A percentile compares a stretch with the other conserved stretches of the same genome.
Evolutionary conservation across 352 stramenopile genomes (phyloP).

Genomic region (Globisporangium camurandrum): DNA sequence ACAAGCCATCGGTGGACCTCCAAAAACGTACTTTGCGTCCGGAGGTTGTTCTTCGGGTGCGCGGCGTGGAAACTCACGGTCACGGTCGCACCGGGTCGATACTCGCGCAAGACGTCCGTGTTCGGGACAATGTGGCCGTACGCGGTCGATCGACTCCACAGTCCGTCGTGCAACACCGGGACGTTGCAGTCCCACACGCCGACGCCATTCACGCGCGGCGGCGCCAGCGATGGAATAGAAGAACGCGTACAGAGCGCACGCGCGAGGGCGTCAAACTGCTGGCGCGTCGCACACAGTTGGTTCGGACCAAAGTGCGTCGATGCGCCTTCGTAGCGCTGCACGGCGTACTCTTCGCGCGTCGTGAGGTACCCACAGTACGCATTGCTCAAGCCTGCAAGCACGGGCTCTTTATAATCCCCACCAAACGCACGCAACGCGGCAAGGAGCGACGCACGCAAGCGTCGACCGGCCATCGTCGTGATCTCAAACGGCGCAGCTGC

Average conservation of each 20-base stretch:
- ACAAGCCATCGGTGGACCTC: slow-evolving; percentile 67
- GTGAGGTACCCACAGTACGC: slow-evolving; percentile 83
- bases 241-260: slow-evolving; percentile 20
- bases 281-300: slow-evolving; percentile 66
- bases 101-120: slow-evolving; percentile 32
- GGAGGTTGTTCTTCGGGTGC: slow-evolving; percentile 79
- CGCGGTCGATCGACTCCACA: slow-evolving; percentile 22
- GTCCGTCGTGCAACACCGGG: slow-evolving; percentile 60
- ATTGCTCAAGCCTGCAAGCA: slow-evolving; percentile 74
- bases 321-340: slow-evolving; percentile 86
- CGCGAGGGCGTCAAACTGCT: slow-evolving; percentile 72
- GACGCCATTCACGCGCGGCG: slow-evolving; percentile 51
- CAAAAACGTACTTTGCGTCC: slow-evolving; percentile 68
- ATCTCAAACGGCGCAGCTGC: slow-evolving; percentile 76
- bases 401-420: slow-evolving; percentile 18
- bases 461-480: slow-evolving; percentile 78
- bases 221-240: too few relatives aligned
- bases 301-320: slow-evolving; percentile 87
- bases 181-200: slow-evolving; percentile 70
- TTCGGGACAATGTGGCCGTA: slow-evolving; percentile 54
- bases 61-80: slow-evolving; percentile 60
- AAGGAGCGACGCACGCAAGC: slow-evolving; percentile 39
- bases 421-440: slow-evolving; percentile 18
- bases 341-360: slow-evolving; percentile 78
- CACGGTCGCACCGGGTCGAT: slow-evolving; percentile 37